Evolutionary conservation across 768 basidiomycete genomes (phyloP), one percentile per base, ranked within the genome.

Genomic region (Piloderma croceum): DNA sequence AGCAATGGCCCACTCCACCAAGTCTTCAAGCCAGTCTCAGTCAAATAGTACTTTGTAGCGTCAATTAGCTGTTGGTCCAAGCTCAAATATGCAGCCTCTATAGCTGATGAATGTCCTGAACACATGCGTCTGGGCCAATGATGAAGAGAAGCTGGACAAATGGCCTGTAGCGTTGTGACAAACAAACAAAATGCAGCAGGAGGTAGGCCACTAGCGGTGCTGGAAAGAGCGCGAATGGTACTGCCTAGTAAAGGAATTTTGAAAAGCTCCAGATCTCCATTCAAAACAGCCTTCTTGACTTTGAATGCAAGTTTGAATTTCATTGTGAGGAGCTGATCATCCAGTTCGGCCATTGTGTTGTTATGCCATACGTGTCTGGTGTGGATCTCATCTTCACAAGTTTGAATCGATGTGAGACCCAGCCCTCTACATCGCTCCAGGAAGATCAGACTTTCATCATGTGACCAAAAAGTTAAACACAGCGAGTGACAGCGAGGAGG

Each of bases 241-340:
- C 31, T 43, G 34, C 34, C 39, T 47, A 68, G 36, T 4, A 42
- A 46, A n/a, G 41, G 24, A 20, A 52, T 57, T n/a, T 61, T 54
- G 0, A 5, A 5, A 1, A 40, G 35, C 24, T 45, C 58, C 10
- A 68, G 47, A 9, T 58, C 44, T 35, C 52, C 54, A 33, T 49
- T 57, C 24, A 45, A 42, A n/a, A 64, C 35, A 0, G 65, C 63
- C 38, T 68, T 68, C 21, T 68, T 62, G 5, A 63, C 48, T 36
- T 66, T 62, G 34, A 68, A 68, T 11, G 61, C 67, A 12, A 69
- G 52, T 23, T 52, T 47, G 32, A 68, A 68, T 4, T 56, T 51
- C 4, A 69, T 33, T 1, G 44, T 38, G 3, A 32, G 15, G 29
- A 69, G 50, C 34, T 60, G 37, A 2, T 24, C 35, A 17, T 57